phyloP scores from a whole-genome alignment of 176 grass and related monocot genomes.

The Musa beccarii region DNA sequence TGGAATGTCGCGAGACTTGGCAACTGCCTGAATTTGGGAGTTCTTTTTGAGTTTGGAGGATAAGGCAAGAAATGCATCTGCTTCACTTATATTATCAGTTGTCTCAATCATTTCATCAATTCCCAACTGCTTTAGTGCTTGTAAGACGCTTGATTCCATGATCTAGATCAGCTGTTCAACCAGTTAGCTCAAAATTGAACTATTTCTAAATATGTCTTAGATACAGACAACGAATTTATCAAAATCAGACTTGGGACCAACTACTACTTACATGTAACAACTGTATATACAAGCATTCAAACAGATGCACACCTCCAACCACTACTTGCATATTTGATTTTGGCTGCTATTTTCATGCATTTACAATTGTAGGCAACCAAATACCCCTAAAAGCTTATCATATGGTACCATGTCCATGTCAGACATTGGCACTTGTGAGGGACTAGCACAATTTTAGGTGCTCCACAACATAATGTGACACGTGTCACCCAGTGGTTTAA shows the following conservation, averaged over 20 bases:
- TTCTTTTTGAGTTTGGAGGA: constrained; percentile 81
- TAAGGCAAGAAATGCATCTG: constrained; percentile 67
- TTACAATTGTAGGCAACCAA: no score
- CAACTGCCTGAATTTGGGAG: constrained; percentile 56
- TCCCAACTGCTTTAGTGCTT: constrained; percentile 69
- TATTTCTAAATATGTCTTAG: not conserved
- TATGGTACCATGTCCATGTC: no score
- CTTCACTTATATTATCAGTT: constrained; percentile 66
- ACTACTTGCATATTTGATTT: no score
- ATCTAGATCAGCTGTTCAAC: constrained; percentile 90
- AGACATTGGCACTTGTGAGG: no score
- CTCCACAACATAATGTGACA: no score
- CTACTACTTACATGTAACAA: no score
- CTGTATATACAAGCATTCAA: no score
- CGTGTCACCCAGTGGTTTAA: no score
- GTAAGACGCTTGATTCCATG: constrained; percentile 44
- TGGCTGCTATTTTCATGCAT: no score
- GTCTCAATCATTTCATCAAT: constrained; percentile 46
- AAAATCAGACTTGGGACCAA: not conserved
- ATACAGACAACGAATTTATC: not conserved
- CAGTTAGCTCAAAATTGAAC: constrained; percentile 44
- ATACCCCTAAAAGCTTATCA: no score
- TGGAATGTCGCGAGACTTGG: constrained; percentile 52
- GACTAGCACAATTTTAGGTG: no score
- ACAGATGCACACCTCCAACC: no score